These are phyloP conservation scores for Chimonanthus praecox DNA, from an alignment of 164 flowering plant species.

Conservation along the genomic window DNA sequence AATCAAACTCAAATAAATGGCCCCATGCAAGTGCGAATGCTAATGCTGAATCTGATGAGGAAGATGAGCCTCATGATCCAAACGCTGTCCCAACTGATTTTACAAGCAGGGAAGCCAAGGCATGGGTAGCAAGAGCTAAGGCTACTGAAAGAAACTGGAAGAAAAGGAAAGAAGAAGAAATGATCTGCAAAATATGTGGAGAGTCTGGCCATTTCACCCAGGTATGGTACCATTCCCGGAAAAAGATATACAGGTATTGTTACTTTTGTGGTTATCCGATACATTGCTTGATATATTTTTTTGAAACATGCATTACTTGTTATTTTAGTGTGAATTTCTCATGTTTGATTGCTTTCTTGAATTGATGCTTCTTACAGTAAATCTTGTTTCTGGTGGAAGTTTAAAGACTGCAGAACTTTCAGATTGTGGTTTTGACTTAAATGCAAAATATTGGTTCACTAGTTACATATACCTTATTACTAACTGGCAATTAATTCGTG, in stretches of 20 bases:
- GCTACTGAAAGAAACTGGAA: slow-evolving; percentile 99
- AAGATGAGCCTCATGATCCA: slow-evolving; percentile 78
- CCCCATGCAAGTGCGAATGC: slow-evolving; percentile 33
- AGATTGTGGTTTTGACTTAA: neutral
- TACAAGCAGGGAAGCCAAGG: slow-evolving; percentile 97
- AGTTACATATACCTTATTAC: neutral
- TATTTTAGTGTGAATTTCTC: neutral
- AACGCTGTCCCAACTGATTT: slow-evolving; percentile 99
- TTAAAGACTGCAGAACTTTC: too few relatives aligned
- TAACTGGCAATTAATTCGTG: neutral
- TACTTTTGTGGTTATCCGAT: neutral
- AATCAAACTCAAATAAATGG: slow-evolving; percentile 40
- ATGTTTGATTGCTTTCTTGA: neutral
- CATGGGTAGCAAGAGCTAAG: slow-evolving; percentile 99
- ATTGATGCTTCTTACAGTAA: neutral
- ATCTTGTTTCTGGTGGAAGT: neutral
- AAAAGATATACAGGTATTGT: neutral
- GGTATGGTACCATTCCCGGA: slow-evolving; percentile 32
- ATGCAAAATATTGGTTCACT: neutral
- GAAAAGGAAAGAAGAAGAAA: slow-evolving; percentile 97
- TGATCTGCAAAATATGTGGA: slow-evolving; percentile 98
- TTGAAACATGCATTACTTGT: neutral
- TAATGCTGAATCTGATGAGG: slow-evolving; percentile 51
- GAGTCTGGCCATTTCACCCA: slow-evolving; percentile 97
- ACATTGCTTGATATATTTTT: neutral